Evolutionary conservation across 2,329 filamentous ascomycete species (phyloP).

Genomic region (Ceratocystiopsis minuta): DNA sequence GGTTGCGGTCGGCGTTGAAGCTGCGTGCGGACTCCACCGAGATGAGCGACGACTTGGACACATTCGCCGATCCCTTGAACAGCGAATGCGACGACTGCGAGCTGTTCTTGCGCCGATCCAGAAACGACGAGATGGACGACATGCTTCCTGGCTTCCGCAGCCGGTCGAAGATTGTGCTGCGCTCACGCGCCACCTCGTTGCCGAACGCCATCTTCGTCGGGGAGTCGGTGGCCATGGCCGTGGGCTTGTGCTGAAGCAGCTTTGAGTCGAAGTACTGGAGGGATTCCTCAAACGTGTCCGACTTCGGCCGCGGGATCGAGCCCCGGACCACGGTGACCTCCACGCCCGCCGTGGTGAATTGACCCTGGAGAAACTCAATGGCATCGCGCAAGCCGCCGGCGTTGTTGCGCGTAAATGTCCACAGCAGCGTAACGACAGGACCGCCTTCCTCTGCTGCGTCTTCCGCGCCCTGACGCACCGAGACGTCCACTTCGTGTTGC

Average conservation of each 20-base stretch:
- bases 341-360: slow-evolving; percentile 76
- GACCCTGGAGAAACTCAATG: slow-evolving; percentile 79
- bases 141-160: slow-evolving; percentile 90
- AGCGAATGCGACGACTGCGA: slow-evolving; percentile 66
- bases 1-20: slow-evolving; percentile 78
- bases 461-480: slow-evolving; percentile 47
- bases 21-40: slow-evolving; percentile 92
- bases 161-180: slow-evolving; percentile 72
- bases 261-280: slow-evolving; percentile 95
- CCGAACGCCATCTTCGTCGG: slow-evolving; percentile 73
- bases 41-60: slow-evolving; percentile 87
- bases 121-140: slow-evolving; percentile 87
- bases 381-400: slow-evolving; percentile 88
- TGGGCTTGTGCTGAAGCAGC: slow-evolving; percentile 78
- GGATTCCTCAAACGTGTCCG: slow-evolving; percentile 94
- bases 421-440: slow-evolving; percentile 45
- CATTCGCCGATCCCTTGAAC: slow-evolving; percentile 82
- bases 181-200: slow-evolving; percentile 62
- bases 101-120: slow-evolving; percentile 88
- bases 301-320: slow-evolving; percentile 93
- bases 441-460: slow-evolving; percentile 40
- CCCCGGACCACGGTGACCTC: slow-evolving; percentile 77
- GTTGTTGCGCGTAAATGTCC: slow-evolving; percentile 90
- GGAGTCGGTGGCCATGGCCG: slow-evolving; percentile 65
- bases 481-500: slow-evolving; percentile 81